Percentiles rank a stretch among this genome's conserved stretches.
Conservation (phyloP, 2,329 filamentous ascomycete genomes). For the Scedosporium minutisporum region DNA sequence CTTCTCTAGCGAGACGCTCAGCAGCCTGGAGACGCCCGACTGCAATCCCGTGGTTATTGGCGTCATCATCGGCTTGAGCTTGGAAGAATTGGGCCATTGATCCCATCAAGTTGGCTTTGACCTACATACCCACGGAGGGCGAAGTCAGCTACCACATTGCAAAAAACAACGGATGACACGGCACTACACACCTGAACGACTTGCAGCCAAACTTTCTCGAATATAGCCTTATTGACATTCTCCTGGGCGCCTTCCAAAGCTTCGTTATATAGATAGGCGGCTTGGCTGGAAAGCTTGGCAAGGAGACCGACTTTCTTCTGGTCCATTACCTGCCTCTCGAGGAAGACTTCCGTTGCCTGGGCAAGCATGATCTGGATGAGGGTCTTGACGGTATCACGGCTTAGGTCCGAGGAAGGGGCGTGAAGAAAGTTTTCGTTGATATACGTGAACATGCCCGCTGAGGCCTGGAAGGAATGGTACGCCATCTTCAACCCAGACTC, state of each 20-base stretch:
- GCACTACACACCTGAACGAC: constrained; percentile 58
- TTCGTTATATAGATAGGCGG: constrained; percentile 78
- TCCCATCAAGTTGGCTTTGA: constrained; percentile 72
- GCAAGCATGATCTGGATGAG: constrained; percentile 88
- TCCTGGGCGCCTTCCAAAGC: constrained; percentile 85
- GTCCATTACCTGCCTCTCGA: constrained; percentile 91
- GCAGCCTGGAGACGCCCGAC: constrained; percentile 76
- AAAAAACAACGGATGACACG: too few relatives aligned
- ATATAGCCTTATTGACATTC: constrained; percentile 81
- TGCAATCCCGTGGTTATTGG: constrained; percentile 74
- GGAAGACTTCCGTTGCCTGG: constrained; percentile 92
- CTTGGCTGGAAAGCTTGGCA: constrained; percentile 87
- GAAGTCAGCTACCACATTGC: background rate
- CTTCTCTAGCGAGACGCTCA: constrained; percentile 68
- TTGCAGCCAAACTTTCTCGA: constrained; percentile 87
- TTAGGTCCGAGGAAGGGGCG: constrained; percentile 91
- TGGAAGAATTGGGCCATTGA: constrained; percentile 92
- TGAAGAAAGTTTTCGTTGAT: constrained; percentile 99
- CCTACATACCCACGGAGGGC: constrained; percentile 25
- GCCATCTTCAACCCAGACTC: constrained; percentile 90
- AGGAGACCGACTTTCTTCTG: constrained; percentile 86
- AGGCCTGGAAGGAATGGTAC: constrained; percentile 96
- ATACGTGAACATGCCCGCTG: constrained; percentile 98
- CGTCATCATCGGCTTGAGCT: constrained; percentile 81
- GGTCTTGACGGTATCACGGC: constrained; percentile 89